Evolutionary conservation across 2,329 filamentous ascomycete genomes (phyloP).

Genomic region (Cercospora berteroae): DNA sequence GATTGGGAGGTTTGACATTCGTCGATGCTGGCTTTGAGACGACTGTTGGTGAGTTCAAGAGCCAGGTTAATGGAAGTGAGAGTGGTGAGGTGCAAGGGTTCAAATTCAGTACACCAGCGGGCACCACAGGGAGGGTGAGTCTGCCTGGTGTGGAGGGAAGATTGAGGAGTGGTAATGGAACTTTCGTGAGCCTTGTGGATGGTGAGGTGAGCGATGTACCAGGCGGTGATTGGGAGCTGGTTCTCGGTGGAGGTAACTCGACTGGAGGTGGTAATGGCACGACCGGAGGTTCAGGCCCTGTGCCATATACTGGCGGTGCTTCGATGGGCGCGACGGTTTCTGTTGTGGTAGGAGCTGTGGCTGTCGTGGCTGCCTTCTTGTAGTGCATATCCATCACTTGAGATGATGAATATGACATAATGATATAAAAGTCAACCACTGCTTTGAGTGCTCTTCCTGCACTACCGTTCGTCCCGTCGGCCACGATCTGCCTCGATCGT

Average conservation of each 20-base stretch:
- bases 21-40: conserved; percentile 51
- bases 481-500: not conserved
- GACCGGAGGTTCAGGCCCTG: not conserved
- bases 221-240: conserved; percentile 33
- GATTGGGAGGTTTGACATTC: conserved; percentile 45
- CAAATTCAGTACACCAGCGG: conserved; percentile 33
- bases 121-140: conserved; percentile 35
- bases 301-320: conserved; percentile 3
- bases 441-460: not conserved
- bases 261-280: not conserved
- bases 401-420: not conserved
- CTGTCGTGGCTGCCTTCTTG: not conserved
- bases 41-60: conserved; percentile 44
- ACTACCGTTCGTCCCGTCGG: not conserved
- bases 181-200: conserved; percentile 26
- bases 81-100: conserved; percentile 21
- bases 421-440: not conserved
- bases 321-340: not conserved
- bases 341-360: not conserved
- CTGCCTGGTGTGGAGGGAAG: conserved; percentile 42
- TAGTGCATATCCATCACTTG: not conserved
- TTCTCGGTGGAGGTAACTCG: conserved; percentile 5
- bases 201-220: conserved; percentile 26
- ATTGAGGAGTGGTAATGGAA: conserved; percentile 40
- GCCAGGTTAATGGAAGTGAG: conserved; percentile 34